Evolutionary conservation across 108 stramenopile genomes (phyloP).

Genomic region (Skeletonema tropicum): DNA sequence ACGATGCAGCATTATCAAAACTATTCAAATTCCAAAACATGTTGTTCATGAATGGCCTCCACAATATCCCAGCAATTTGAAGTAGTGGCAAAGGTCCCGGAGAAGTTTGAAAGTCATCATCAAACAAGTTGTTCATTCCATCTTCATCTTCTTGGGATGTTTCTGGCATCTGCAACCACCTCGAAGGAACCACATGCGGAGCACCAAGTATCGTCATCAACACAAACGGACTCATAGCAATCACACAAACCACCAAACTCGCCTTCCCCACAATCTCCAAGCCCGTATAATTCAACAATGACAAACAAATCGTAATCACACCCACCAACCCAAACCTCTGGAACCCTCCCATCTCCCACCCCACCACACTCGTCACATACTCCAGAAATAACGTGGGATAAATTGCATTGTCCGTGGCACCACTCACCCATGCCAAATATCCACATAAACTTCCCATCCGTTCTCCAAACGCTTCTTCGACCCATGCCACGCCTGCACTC

Average conservation of each 20-base stretch:
- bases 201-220: constrained; percentile 76
- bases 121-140: constrained; percentile 38
- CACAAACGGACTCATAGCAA: constrained; percentile 93
- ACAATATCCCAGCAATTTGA: constrained; percentile 72
- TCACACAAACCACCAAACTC: constrained; percentile 78
- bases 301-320: constrained; percentile 60
- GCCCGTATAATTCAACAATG: constrained; percentile 87
- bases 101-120: constrained; percentile 49
- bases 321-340: constrained; percentile 54
- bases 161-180: constrained; percentile 84
- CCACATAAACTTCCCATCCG: constrained; percentile 85
- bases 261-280: constrained; percentile 86
- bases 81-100: constrained; percentile 52
- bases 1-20: constrained; percentile 87
- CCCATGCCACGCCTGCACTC: constrained; percentile 77
- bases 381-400: constrained; percentile 51
- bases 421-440: constrained; percentile 88
- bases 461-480: constrained; percentile 76
- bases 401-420: constrained; percentile 75
- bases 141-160: constrained; percentile 14
- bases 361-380: constrained; percentile 25
- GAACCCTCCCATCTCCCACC: constrained; percentile 29
- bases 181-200: constrained; percentile 68
- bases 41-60: constrained; percentile 93
- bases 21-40: constrained; percentile 96